Evolutionary conservation across 768 basidiomycete species (phyloP), one percentile per base, ranked within the genome.

Genomic region (Suillus paluster): DNA sequence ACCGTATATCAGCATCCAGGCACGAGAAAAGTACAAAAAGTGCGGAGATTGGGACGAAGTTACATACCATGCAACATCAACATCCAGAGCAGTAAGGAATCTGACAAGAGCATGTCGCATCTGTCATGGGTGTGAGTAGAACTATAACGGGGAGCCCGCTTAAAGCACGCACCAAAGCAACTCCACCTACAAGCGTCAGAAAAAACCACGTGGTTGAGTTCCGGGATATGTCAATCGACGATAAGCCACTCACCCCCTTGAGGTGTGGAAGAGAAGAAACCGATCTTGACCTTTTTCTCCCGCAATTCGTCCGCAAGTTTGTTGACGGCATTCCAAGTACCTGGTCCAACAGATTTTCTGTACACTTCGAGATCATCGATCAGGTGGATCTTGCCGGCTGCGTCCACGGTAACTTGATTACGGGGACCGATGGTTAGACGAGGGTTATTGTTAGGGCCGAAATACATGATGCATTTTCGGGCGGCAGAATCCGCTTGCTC

Each of bases 101-200:
- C 96, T 84, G 74, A 97, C 90, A 68, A 98, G 78, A 33, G 95
- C 94, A 76, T 97, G 95, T 67, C 95, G 88, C 94, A 98, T 97
- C 85, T 92, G 70, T 44, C 60, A 70, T 61, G 61, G 57, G 54
- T 46, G 63, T 69, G 58, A 70, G 64, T 49, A 55, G 3, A 52
- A 60, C 39, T 38, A 61, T 55, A 38, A 30, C 46, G 8, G 38
- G 14, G n/a, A n/a, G 59, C 56, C 3, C 61, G 72, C 63, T 70
- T 53, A 66, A 41, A 58, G 64, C 33, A 83, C 90, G 73, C 74
- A 92, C 91, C 54, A 98, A 86, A 46, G 96, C 96, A 64, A 98
- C 96, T 73, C 96, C 95, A 71, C 95, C 94, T 88, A 73, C 59
- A 71, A 64, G 64, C 58, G 66, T 64, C 63, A 58, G 66, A 57